phyloP scores from a whole-genome alignment of 1,284 basidiomycete genomes.

The Sporisorium exsertum region DNA sequence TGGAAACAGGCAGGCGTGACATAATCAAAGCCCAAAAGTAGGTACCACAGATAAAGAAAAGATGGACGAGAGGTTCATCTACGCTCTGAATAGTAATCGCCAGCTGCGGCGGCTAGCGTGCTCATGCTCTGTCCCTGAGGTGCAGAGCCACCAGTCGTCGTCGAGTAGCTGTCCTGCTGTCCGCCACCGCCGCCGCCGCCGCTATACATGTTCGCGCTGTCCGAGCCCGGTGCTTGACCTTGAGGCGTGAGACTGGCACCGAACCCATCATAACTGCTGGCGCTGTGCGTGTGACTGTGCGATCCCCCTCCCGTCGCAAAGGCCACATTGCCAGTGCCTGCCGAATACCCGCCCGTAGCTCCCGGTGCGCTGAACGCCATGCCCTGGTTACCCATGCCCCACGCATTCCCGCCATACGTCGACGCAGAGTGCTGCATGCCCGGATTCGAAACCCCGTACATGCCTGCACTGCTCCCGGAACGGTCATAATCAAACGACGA shows the following conservation, averaged over 20 bases:
- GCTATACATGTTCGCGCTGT: slow-evolving; percentile 12
- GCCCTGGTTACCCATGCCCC: slow-evolving; percentile 30
- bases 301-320: slow-evolving; percentile 17
- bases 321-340: slow-evolving; percentile 8
- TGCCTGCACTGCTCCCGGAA: slow-evolving; percentile 20
- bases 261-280: slow-evolving; percentile 36
- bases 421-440: slow-evolving; percentile 6
- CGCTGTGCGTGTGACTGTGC: slow-evolving; percentile 36
- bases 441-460: slow-evolving; percentile 27
- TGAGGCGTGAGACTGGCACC: neutral
- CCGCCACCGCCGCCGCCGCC: neutral
- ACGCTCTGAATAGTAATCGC: slow-evolving; percentile 23
- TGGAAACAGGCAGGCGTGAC: neutral
- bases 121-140: slow-evolving; percentile 28
- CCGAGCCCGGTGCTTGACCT: slow-evolving; percentile 12
- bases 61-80: neutral
- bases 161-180: slow-evolving; percentile 16
- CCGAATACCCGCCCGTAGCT: slow-evolving; percentile 16
- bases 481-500: slow-evolving; percentile 45
- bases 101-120: slow-evolving; percentile 39
- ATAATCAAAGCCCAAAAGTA: neutral
- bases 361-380: slow-evolving; percentile 26
- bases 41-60: neutral
- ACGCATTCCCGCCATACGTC: slow-evolving; percentile 23
- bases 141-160: too few species aligned